Conservation (phyloP, 2,329 filamentous ascomycete species). For the Cordyceps javanica region DNA sequence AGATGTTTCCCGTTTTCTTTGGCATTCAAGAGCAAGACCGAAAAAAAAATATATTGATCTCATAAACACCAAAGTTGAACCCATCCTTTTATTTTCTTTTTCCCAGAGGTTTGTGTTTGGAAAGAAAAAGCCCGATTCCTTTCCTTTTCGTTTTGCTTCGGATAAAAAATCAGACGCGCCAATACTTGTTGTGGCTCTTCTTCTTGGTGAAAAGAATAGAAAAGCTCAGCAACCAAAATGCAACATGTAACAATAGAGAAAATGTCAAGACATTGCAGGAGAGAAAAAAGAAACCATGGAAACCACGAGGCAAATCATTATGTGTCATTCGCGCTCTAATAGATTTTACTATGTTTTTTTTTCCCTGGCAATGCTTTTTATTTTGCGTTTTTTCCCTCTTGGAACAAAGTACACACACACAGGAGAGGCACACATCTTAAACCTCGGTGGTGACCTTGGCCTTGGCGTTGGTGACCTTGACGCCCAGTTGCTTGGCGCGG, state of each 20-base stretch:
- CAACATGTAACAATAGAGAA: background rate
- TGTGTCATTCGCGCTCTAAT: conserved; percentile 9
- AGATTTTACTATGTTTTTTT: conserved; percentile 10
- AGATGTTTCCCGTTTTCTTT: background rate
- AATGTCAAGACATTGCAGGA: background rate
- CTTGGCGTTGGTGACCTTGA: conserved; percentile 99
- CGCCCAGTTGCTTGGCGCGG: conserved; percentile 94
- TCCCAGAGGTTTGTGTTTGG: no score
- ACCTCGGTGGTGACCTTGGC: conserved; percentile 96
- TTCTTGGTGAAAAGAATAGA: no score
- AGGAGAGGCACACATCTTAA: conserved; percentile 38
- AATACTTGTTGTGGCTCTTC: background rate
- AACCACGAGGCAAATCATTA: conserved; percentile 1
- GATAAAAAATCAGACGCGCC: conserved; percentile 5
- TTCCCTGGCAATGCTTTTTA: conserved; percentile 2
- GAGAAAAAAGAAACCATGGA: background rate
- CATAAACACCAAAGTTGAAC: background rate
- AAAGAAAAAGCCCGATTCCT: conserved; percentile 2
- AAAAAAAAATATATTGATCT: background rate
- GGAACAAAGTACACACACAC: conserved; percentile 3
- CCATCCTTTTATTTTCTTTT: background rate
- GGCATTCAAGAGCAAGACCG: background rate
- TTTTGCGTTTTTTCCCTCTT: background rate
- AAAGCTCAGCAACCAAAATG: background rate
- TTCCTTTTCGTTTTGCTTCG: background rate